phyloP scores from a whole-genome alignment of 176 grass and related monocot genomes.

The Echinochloa phyllopogon region DNA sequence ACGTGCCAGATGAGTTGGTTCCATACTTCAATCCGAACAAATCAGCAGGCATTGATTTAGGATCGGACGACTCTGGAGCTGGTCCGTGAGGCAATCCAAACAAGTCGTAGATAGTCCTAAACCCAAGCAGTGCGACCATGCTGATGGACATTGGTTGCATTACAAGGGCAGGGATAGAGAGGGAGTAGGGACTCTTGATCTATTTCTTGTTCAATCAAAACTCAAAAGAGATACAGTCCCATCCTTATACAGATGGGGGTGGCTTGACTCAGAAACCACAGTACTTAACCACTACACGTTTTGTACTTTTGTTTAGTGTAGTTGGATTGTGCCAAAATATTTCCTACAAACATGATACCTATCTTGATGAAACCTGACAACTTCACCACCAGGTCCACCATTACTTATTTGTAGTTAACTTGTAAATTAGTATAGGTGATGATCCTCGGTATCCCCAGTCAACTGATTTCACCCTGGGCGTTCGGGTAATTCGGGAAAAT shows the following conservation, averaged over 20 bases:
- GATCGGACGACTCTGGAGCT: too few relatives aligned
- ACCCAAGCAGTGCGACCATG: background rate
- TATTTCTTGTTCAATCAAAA: background rate
- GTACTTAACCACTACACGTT: background rate
- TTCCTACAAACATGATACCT: constrained; percentile 20
- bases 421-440: constrained; percentile 12
- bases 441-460: constrained; percentile 5
- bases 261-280: background rate
- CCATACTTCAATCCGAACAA: too few relatives aligned
- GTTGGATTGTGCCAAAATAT: constrained; percentile 10
- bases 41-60: too few relatives aligned
- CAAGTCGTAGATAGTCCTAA: background rate
- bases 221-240: background rate
- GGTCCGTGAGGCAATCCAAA: too few relatives aligned
- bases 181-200: background rate
- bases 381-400: background rate
- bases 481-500: too few relatives aligned
- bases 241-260: too few relatives aligned
- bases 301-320: constrained; percentile 12
- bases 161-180: background rate
- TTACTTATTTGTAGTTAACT: background rate
- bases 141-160: background rate
- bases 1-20: too few relatives aligned
- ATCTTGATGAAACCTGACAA: constrained; percentile 26
- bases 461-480: background rate